Evolutionary conservation across 2,329 filamentous ascomycete species (phyloP).

Genomic region (Venturia asperata): DNA sequence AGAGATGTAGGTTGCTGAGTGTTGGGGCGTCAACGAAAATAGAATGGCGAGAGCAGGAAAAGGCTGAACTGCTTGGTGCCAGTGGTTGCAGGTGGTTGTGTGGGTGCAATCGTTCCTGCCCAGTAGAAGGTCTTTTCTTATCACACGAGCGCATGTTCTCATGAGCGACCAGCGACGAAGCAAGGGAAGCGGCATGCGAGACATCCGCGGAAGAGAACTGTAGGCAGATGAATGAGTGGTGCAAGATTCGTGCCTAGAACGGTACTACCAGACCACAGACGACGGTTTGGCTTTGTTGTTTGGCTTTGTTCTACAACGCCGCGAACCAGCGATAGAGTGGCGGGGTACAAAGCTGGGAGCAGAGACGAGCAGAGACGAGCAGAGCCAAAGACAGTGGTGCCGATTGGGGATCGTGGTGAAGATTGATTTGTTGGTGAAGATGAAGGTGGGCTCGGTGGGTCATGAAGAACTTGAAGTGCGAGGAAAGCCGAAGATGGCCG

Average conservation of each 20-base stretch:
- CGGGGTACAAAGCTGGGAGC: not conserved
- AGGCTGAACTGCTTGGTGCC: conserved; percentile 9
- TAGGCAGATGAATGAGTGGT: conserved; percentile 10
- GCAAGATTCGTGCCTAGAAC: conserved; percentile 9
- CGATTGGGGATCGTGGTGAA: not conserved
- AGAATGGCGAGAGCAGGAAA: not conserved
- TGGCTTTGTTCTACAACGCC: not conserved
- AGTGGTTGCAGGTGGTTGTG: conserved; percentile 3
- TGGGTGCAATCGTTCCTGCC: not conserved
- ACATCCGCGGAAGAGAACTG: not conserved
- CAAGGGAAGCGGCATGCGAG: not conserved
- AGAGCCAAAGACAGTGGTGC: not conserved
- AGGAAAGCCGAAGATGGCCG: not conserved
- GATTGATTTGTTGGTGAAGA: not conserved
- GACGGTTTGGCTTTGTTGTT: not conserved
- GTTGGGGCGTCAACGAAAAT: not conserved
- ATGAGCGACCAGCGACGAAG: conserved; percentile 10
- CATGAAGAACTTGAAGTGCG: not conserved
- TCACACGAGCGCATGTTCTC: not conserved
- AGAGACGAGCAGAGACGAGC: not conserved
- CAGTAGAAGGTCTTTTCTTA: conserved; percentile 1
- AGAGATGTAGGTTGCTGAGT: not conserved
- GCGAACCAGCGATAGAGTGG: not conserved
- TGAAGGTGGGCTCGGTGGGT: too few species aligned
- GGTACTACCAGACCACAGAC: not conserved